Base-by-base conservation (phyloP, 768 basidiomycete species). In the Lyophyllum shimeji region DNA sequence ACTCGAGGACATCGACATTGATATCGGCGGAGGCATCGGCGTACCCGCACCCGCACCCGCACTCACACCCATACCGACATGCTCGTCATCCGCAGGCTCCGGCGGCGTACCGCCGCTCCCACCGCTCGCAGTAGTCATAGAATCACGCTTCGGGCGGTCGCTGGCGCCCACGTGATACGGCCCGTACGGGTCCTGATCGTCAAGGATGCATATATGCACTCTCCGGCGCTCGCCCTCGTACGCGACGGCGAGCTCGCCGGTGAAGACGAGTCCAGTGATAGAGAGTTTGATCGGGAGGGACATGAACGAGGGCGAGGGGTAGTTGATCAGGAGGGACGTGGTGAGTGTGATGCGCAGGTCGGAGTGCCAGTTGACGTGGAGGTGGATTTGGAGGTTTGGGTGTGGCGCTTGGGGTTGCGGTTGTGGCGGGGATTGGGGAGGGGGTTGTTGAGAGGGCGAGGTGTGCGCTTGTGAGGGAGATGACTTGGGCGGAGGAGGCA, bases 221-320 rank as follows among this genome's bases (percentile, higher is more conserved):
- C 95, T 83, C 46, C 83, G 74, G 52, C 87, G 84, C 58, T 84
- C 82, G 56, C 91, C 93, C 66, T 96, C 90, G 73, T 94, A 98
- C 12, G 96, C 97, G 33, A 98, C 82, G 8, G 91, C 89, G 44
- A 98, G 74, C 64, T 96, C 92, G 55, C 92, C 93, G 12, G 81
- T 81, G 70, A 98, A 92, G 13, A 94, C 77, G 55, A 98, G 78
- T 0, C 93, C 92, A 0, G 89, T 95, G 24, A 98, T 84, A n/a
- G 87, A 89, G 52, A 98, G 85, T 65, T 91, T 89, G 70, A 99
- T 91, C 7, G 97, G 97, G 23, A 99, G 81, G 13, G 92, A 87
- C 95, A 99, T 98, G 79, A 99, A 98, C 69, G 89, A 83, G 0
- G 89, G 88, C 0, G 94, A 94, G 5, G 97, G 97, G 69, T 98